A percentile compares a stretch with the other conserved stretches of the same genome.
These are phyloP conservation scores for Microdochium paspali DNA, from an alignment of 2,329 filamentous ascomycete species.

Conservation along the genomic window DNA sequence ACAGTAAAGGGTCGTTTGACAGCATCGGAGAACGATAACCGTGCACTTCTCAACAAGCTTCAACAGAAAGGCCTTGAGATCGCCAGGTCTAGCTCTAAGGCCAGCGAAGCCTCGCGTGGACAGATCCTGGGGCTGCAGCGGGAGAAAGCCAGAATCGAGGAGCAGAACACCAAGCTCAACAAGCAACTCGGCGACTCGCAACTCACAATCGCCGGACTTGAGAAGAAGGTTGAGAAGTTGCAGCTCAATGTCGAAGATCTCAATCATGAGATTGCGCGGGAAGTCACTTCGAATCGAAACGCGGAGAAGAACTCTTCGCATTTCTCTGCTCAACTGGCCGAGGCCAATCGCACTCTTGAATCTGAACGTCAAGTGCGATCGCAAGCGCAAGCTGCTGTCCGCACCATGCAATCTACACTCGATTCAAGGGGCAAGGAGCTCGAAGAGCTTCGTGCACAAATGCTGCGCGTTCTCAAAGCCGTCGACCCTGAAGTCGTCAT, in stretches of 20 bases:
- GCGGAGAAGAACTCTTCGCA: conserved; percentile 83
- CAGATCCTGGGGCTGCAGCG: conserved; percentile 68
- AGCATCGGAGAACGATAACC: conserved; percentile 94
- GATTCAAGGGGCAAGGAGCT: conserved; percentile 77
- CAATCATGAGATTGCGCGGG: conserved; percentile 81
- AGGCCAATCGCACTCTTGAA: conserved; percentile 81
- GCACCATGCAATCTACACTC: conserved; percentile 68
- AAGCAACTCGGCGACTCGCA: conserved; percentile 83
- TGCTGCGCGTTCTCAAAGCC: conserved; percentile 74
- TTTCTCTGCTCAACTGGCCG: conserved; percentile 73
- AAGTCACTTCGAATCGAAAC: conserved; percentile 81
- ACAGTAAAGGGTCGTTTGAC: conserved; percentile 83
- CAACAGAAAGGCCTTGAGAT: conserved; percentile 97
- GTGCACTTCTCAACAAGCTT: conserved; percentile 88
- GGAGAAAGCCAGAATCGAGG: conserved; percentile 76
- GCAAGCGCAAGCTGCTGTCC: conserved; percentile 78
- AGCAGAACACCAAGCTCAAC: conserved; percentile 70
- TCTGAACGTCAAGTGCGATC: conserved; percentile 77
- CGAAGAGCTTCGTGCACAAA: conserved; percentile 67
- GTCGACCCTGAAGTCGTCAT: conserved; percentile 69
- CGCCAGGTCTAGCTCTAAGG: conserved; percentile 78
- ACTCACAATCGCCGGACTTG: conserved; percentile 69
- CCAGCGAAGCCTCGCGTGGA: conserved; percentile 71
- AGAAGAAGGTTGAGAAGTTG: conserved; percentile 92
- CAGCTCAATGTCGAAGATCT: conserved; percentile 82